Percentiles rank a stretch among this genome's conserved stretches.
These are phyloP conservation scores for Panaeolus cyanescens DNA, from an alignment of 768 basidiomycete genomes.

Conservation along the genomic window DNA sequence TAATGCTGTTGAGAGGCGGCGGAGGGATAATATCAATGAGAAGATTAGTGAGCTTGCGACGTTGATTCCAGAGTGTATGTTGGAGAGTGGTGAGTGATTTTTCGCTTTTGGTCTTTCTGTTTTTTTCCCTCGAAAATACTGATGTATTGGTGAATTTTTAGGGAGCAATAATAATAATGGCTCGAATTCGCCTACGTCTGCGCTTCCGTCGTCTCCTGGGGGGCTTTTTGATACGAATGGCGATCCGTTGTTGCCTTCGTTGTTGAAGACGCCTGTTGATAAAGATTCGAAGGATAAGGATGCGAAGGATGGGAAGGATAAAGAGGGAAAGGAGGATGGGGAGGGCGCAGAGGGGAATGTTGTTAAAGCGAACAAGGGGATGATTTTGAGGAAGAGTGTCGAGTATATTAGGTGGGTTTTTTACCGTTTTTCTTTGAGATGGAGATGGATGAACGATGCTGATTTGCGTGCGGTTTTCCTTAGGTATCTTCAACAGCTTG, in stretches of 20 bases:
- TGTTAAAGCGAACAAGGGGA: conserved; percentile 93
- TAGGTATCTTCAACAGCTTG: conserved; percentile 85
- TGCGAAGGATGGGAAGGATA: conserved; percentile 14
- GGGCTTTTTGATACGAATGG: conserved; percentile 10
- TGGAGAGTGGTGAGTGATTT: conserved; percentile 48
- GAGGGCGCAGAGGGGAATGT: conserved; percentile 34
- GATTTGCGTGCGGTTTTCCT: neutral
- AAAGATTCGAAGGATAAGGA: conserved; percentile 9
- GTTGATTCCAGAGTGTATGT: conserved; percentile 83
- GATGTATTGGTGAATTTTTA: neutral
- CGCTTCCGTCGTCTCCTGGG: conserved; percentile 6
- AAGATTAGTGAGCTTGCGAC: conserved; percentile 90
- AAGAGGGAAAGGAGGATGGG: conserved; percentile 19
- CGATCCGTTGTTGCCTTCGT: conserved; percentile 13
- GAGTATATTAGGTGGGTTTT: conserved; percentile 58
- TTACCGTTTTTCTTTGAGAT: conserved; percentile 1
- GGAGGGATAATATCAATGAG: conserved; percentile 95
- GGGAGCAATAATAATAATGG: neutral
- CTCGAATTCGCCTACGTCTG: neutral
- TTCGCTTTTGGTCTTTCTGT: neutral
- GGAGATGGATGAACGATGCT: neutral
- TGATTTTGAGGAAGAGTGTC: conserved; percentile 85
- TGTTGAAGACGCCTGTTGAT: neutral
- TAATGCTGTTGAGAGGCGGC: conserved; percentile 87
- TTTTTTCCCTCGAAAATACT: neutral